Conservation (phyloP, 1,139 yeast genomes). For the Taphrina deformans region DNA sequence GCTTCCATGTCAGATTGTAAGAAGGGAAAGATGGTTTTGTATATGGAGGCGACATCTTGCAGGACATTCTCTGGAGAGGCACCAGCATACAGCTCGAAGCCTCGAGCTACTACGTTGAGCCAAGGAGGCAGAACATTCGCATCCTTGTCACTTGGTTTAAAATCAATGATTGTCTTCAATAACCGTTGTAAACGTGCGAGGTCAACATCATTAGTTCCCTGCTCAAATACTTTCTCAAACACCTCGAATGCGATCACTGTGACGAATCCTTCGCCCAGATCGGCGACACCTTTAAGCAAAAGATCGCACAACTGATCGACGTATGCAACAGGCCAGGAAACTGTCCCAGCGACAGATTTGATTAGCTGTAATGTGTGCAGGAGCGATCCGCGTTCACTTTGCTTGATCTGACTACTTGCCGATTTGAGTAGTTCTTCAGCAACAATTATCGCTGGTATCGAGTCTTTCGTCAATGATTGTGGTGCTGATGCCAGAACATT, state of each 20-base stretch:
- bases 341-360: conserved; percentile 59
- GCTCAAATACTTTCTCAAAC: conserved; percentile 81
- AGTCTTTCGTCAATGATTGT: conserved; percentile 19
- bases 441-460: conserved; percentile 16
- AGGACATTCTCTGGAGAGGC: conserved; percentile 59
- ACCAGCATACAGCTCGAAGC: conserved; percentile 65
- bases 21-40: conserved; percentile 27
- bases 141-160: conserved; percentile 80
- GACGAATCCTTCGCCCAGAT: conserved; percentile 78
- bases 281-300: conserved; percentile 66
- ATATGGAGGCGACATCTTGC: conserved; percentile 14
- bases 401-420: conserved; percentile 15
- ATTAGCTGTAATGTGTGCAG: conserved; percentile 79
- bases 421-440: conserved; percentile 27
- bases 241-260: conserved; percentile 80
- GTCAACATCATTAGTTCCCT: conserved; percentile 61
- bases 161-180: conserved; percentile 63
- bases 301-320: conserved; percentile 75
- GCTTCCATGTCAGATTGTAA: conserved; percentile 67
- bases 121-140: conserved; percentile 87
- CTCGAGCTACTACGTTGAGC: conserved; percentile 92
- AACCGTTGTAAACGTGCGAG: conserved; percentile 58
- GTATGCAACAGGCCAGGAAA: conserved; percentile 76
- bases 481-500: conserved; percentile 53
- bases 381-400: conserved; percentile 58